Evolutionary conservation across 306 rosid genomes (phyloP).

Genomic region (Sophora flavescens): DNA sequence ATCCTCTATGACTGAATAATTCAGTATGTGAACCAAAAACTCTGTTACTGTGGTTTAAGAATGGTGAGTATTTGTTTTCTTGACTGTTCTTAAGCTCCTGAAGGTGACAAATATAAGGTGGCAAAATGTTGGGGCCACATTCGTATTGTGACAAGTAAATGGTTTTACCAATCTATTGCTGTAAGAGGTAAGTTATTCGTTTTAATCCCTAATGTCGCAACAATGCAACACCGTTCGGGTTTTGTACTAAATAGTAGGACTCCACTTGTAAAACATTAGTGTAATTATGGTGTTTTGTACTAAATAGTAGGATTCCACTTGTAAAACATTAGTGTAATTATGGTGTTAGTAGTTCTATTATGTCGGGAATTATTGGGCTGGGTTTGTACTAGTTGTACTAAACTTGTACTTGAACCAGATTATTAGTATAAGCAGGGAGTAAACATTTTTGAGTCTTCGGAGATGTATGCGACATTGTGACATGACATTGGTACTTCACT

Average conservation of each 20-base stretch:
- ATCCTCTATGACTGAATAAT: conserved; percentile 14
- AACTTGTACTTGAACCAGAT: conserved; percentile 25
- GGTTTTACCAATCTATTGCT: conserved; percentile 87
- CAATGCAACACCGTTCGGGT: conserved; percentile 33
- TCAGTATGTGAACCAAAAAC: conserved; percentile 26
- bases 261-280: conserved; percentile 22
- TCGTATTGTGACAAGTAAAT: conserved; percentile 77
- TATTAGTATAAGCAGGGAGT: neutral
- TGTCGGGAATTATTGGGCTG: neutral
- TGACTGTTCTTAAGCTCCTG: conserved; percentile 85
- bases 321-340: conserved; percentile 22
- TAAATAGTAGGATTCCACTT: conserved; percentile 35
- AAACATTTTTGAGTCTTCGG: neutral
- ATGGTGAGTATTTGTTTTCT: conserved; percentile 58
- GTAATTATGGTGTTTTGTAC: conserved; percentile 5
- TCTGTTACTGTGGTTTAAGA: conserved; percentile 23
- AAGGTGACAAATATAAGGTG: conserved; percentile 95
- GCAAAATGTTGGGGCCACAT: conserved; percentile 88
- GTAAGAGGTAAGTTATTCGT: conserved; percentile 69
- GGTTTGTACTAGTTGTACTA: neutral
- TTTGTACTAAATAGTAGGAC: conserved; percentile 36
- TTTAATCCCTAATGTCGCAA: conserved; percentile 36
- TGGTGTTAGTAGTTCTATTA: neutral
- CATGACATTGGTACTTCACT: conserved; percentile 9
- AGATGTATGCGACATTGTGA: too few species aligned